Percentiles rank a stretch among this genome's conserved stretches.
These are phyloP conservation scores for Diaporthe capsici DNA, from an alignment of 2,329 filamentous ascomycete genomes.

Conservation along the genomic window DNA sequence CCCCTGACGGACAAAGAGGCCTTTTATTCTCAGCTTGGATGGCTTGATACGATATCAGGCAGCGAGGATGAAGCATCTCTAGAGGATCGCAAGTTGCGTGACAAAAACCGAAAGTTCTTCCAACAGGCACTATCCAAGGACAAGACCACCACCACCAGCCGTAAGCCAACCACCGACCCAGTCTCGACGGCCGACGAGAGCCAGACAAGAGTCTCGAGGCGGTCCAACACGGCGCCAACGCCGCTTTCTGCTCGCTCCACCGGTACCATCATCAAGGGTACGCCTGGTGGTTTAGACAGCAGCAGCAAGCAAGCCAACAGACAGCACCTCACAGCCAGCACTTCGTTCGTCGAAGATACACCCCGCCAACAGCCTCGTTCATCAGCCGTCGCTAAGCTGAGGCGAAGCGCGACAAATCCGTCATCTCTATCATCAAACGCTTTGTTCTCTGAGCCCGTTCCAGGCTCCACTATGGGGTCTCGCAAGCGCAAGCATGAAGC, in stretches of 20 bases:
- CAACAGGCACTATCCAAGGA: slow-evolving; percentile 18
- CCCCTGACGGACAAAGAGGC: slow-evolving; percentile 58
- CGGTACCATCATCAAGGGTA: slow-evolving; percentile 28
- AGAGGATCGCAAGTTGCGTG: slow-evolving; percentile 50
- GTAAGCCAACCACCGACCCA: neutral
- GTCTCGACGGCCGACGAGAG: neutral
- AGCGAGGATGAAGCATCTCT: slow-evolving; percentile 50
- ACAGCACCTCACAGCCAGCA: slow-evolving; percentile 34
- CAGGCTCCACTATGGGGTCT: slow-evolving; percentile 55
- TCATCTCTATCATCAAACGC: slow-evolving; percentile 43
- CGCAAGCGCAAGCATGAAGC: slow-evolving; percentile 62
- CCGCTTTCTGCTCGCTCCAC: neutral
- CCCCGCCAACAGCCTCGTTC: slow-evolving; percentile 47
- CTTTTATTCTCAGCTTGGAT: slow-evolving; percentile 61
- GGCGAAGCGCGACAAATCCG: slow-evolving; percentile 52
- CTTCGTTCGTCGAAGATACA: slow-evolving; percentile 51
- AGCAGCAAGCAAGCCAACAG: slow-evolving; percentile 18
- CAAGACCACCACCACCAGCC: slow-evolving; percentile 24
- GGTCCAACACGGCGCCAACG: slow-evolving; percentile 23
- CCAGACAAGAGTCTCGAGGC: neutral
- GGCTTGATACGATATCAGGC: slow-evolving; percentile 44
- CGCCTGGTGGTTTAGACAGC: neutral
- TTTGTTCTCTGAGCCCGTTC: slow-evolving; percentile 40
- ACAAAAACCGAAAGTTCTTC: slow-evolving; percentile 48
- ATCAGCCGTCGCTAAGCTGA: slow-evolving; percentile 41